Base-by-base conservation (phyloP, 2,329 filamentous ascomycete species). In the Diaporthe longicolla region DNA sequence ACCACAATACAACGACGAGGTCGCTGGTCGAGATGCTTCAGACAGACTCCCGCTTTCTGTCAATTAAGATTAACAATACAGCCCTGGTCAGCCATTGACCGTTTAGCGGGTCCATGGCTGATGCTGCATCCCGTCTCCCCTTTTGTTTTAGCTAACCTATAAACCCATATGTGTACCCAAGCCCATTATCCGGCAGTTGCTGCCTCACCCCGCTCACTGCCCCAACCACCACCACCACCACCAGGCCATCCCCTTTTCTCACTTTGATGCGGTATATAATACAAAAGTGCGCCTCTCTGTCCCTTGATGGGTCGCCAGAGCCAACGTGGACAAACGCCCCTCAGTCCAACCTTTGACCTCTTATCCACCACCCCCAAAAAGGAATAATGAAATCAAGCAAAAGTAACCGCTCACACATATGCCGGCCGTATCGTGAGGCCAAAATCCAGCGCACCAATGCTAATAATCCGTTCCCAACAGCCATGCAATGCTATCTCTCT, bases 41-140 rank as follows among this genome's bases (percentile, higher is more conserved):
- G 40, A 48, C 40, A 48, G 59, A 43, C 59, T 48, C 40, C 40
- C 40, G 35, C 24, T 43, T 66, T 50, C 17, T 66, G 43, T 66
- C 13, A 35, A 66, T 66, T 66, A 66, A 66, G 43, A 66, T 48
- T 66, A 66, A 48, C 61, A 35, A 37, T 50, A 45, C 43, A 50
- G 61, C 43, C 19, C 29, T 32, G 61, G 43, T 32, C 61, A 24
- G 35, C 43, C 61, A n/a, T 24, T 19, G 6, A 11, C 26, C 45
- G 19, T 24, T 4, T 40, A 66, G 7, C 9, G 26, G 26, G 35
- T 17, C 35, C 29, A 37, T 11, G 43, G 43, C 50, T 45, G 61
- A 50, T 66, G 43, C 61, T 66, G 61, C 43, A 50, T 50, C 61
- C 35, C 24, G 45, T 66, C 61, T 50, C 61, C 29, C 61, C 35